Base-by-base conservation (phyloP, 192 early-diverging fungal species). In the Physocladia obscura region DNA sequence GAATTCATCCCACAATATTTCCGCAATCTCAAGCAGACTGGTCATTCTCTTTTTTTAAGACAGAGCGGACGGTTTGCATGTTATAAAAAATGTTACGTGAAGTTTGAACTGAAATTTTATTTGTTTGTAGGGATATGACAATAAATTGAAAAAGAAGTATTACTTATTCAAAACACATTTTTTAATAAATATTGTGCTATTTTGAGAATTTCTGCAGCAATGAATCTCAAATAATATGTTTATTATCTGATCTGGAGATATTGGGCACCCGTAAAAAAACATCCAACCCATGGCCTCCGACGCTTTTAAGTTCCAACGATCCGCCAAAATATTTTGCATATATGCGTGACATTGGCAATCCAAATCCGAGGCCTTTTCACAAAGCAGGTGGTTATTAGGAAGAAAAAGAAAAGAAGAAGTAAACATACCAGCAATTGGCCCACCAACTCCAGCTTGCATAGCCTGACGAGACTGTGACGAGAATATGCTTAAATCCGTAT, bases 251-350 rank as follows among this genome's bases (percentile, higher is more conserved):
- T 17, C 72, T 40, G 8, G 93, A 82, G 67, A 98, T 95, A 75
- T 93, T 92, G 67, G 89, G 91, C 50, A 98, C 78, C 57, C 89
- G 87, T 47, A 98, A 69, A 76, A 94, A 96, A 19, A 94, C 89
- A 77, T 98, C 96, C 61, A 91, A 89, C n/a, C 96, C 96, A 74
- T 93, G 88, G 4, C 92, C 94, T 35, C 88, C 83, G 51, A 98
- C 79, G 19, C 91, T 91, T 47, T 91, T 79, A 31, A 98, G 73
- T 19, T 92, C 89, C 44, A 98, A 81, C 1, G 88, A 88, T 0
- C 96, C 96, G 47, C 93, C 94, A 87, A 98, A 98, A 62, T 98
- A 98, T 35, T 88, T 83, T 24, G 94, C 81, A 70, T 56, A 61
- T n/a, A 69, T 58, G 13, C 74, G 40, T 5, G 68, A 70, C 60